Conservation (phyloP, 169 alveolate species). For the Amoebophrya sp. region DNA sequence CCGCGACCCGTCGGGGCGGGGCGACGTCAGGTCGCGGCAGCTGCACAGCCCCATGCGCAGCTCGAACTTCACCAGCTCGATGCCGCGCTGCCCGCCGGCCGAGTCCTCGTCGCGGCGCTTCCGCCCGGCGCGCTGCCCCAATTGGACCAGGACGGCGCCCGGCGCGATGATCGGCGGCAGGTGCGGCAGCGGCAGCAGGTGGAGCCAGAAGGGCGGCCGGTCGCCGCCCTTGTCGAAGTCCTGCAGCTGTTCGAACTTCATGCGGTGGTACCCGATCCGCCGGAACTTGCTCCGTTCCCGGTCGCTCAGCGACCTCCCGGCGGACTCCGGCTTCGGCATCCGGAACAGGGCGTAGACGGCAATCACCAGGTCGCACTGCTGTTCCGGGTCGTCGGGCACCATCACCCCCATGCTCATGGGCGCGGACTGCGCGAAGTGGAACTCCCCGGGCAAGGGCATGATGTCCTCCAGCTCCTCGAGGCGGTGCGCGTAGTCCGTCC, state of each 20-base stretch:
- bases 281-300: neutral
- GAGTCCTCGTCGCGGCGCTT: neutral
- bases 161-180: neutral
- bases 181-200: neutral
- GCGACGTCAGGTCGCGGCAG: neutral
- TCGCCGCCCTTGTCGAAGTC: neutral
- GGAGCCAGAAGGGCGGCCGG: neutral
- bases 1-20: neutral
- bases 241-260: neutral
- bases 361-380: neutral
- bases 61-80: neutral
- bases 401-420: neutral
- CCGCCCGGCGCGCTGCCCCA: neutral
- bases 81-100: neutral
- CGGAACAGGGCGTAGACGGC: neutral
- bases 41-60: neutral
- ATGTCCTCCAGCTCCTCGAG: neutral
- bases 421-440: neutral
- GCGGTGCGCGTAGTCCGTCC: neutral
- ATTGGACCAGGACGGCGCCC: neutral
- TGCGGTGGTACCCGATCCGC: neutral
- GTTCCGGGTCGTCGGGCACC: neutral
- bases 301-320: neutral
- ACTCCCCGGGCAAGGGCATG: neutral
- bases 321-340: neutral